A percentile compares a stretch with the other conserved stretches of the same genome.
phyloP scores from a whole-genome alignment of 108 stramenopile species.

The Licmophora abbreviata region DNA sequence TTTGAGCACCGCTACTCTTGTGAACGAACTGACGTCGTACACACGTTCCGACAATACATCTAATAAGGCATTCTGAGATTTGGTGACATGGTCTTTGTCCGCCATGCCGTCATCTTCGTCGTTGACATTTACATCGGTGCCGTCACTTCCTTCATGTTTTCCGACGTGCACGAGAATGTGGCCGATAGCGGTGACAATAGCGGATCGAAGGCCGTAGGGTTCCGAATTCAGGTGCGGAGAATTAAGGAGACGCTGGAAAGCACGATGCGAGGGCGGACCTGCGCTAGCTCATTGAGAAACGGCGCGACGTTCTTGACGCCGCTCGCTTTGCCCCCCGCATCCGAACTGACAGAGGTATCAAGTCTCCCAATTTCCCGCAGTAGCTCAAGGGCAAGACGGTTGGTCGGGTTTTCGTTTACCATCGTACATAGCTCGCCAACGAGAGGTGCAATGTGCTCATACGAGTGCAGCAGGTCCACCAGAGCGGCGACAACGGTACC shows the following conservation, averaged over 20 bases:
- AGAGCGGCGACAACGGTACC: conserved; percentile 69
- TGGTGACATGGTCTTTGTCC: conserved; percentile 34
- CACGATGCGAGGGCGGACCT: conserved; percentile 45
- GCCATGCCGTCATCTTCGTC: conserved; percentile 17
- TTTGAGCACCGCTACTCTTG: conserved; percentile 76
- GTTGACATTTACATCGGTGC: conserved; percentile 3
- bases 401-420: conserved; percentile 33
- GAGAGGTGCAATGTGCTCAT: conserved; percentile 72
- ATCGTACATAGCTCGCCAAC: conserved; percentile 67
- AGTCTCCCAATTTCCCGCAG: conserved; percentile 69
- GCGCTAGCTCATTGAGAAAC: conserved; percentile 64
- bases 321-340: conserved; percentile 51
- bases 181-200: conserved; percentile 66
- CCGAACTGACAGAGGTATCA: conserved; percentile 29
- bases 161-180: conserved; percentile 43
- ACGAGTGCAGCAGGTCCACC: conserved; percentile 81
- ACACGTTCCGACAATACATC: conserved; percentile 73
- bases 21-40: conserved; percentile 77
- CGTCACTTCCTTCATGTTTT: conserved; percentile 12
- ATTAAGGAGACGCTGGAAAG: conserved; percentile 51
- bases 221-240: conserved; percentile 67
- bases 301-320: conserved; percentile 76
- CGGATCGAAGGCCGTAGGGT: conserved; percentile 65
- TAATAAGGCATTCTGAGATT: conserved; percentile 64
- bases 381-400: conserved; percentile 51